Conservation (phyloP, 495 filamentous ascomycete genomes). For the Penicillium antarcticum region DNA sequence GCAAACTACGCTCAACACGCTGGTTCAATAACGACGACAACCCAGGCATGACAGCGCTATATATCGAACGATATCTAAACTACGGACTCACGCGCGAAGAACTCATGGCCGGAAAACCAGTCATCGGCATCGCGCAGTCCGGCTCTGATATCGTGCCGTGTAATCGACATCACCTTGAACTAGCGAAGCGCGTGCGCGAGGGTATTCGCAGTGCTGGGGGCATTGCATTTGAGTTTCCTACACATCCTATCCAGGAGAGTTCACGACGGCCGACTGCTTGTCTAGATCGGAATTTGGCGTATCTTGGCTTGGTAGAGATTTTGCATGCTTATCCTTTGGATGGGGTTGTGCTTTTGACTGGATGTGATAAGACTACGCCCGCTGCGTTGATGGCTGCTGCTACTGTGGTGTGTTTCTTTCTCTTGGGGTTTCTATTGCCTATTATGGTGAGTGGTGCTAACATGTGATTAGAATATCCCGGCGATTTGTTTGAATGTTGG, state of each 20-base stretch:
- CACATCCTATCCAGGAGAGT: constrained; percentile 53
- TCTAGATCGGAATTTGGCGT: constrained; percentile 50
- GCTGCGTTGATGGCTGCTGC: constrained; percentile 54
- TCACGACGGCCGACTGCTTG: constrained; percentile 46
- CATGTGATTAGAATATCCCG: constrained; percentile 41
- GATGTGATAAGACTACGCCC: constrained; percentile 55
- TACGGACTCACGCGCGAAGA: constrained; percentile 52
- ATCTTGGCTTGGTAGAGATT: constrained; percentile 49
- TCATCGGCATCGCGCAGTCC: constrained; percentile 54
- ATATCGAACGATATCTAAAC: constrained; percentile 53
- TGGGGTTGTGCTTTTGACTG: constrained; percentile 51
- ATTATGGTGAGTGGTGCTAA: not conserved
- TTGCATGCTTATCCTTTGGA: constrained; percentile 50
- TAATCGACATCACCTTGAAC: constrained; percentile 49
- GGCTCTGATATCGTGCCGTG: constrained; percentile 52
- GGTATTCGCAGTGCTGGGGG: constrained; percentile 50
- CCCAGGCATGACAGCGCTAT: constrained; percentile 48
- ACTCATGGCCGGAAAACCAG: constrained; percentile 48
- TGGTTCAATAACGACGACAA: constrained; percentile 11
- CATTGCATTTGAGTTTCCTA: constrained; percentile 53
- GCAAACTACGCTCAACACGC: too few relatives aligned
- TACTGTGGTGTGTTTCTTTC: constrained; percentile 42
- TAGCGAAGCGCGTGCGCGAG: constrained; percentile 51
- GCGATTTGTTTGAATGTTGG: constrained; percentile 53
- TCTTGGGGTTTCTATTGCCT: not conserved